Evolutionary conservation across 352 stramenopile genomes (phyloP).

Genomic region (Nothophytophthora sp.): DNA sequence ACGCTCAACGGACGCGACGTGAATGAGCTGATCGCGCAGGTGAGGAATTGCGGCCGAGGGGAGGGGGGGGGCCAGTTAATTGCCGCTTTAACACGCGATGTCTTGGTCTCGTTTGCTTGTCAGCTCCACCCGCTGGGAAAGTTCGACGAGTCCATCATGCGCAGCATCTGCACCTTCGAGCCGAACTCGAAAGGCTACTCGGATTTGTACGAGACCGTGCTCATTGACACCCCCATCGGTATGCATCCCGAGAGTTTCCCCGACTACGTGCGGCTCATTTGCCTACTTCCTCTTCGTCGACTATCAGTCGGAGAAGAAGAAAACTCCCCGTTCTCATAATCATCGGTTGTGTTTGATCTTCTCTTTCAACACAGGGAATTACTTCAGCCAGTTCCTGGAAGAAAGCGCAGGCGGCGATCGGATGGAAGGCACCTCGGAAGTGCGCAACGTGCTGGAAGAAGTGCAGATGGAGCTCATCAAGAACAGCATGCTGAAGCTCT

Average conservation of each 20-base stretch:
- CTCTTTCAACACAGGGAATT: conserved; percentile 83
- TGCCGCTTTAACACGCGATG: not conserved
- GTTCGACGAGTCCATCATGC: conserved; percentile 99
- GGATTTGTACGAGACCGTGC: conserved; percentile 99
- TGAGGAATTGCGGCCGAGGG: conserved; percentile 8
- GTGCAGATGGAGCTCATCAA: conserved; percentile 99
- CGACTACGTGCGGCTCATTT: no score
- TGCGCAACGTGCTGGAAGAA: conserved; percentile 98
- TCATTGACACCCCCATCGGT: conserved; percentile 99
- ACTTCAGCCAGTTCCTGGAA: conserved; percentile 98
- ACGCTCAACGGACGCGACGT: conserved; percentile 96
- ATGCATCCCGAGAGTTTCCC: no score
- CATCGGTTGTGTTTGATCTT: no score
- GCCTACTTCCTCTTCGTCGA: no score
- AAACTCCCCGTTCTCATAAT: no score
- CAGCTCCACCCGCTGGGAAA: conserved; percentile 98
- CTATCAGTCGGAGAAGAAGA: no score
- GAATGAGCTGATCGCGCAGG: conserved; percentile 97
- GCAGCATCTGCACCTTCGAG: conserved; percentile 98
- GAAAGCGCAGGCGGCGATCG: conserved; percentile 88
- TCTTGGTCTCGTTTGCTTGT: not conserved
- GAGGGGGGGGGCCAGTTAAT: not conserved
- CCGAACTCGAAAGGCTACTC: conserved; percentile 97
- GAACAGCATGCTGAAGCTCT: conserved; percentile 99
- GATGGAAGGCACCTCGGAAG: conserved; percentile 85